Conservation (phyloP, 169 alveolate genomes). For the Pseudocohnilembus persalinus region DNA sequence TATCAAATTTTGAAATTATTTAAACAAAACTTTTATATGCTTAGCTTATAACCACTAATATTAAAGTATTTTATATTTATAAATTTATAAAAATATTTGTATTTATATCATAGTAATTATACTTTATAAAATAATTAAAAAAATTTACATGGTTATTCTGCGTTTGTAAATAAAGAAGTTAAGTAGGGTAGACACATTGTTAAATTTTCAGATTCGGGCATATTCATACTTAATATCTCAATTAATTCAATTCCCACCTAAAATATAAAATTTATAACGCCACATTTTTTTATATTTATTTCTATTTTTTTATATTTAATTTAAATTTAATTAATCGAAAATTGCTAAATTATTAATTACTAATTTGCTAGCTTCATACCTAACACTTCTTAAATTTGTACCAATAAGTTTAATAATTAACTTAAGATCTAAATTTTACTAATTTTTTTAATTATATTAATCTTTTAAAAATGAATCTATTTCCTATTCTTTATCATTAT, state of each 20-base stretch:
- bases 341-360: too few relatives aligned
- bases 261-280: too few relatives aligned
- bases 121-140: too few relatives aligned
- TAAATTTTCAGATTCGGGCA: neutral
- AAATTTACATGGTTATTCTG: neutral
- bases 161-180: neutral
- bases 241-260: neutral
- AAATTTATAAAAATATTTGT: too few relatives aligned
- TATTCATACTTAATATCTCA: neutral
- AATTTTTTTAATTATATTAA: too few relatives aligned
- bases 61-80: too few relatives aligned
- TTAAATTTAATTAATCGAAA: too few relatives aligned
- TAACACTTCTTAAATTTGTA: constrained; percentile 11
- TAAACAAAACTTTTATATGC: neutral
- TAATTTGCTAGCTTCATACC: neutral
- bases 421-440: neutral
- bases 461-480: neutral
- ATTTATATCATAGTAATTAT: neutral
- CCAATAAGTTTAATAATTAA: neutral
- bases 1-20: too few relatives aligned
- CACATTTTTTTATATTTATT: too few relatives aligned
- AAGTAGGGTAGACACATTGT: neutral
- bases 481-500: neutral
- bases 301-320: too few relatives aligned
- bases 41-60: neutral